These are phyloP conservation scores for Trypanosoma brucei DNA, from an alignment of 208 protist species.

Conservation along the genomic window DNA sequence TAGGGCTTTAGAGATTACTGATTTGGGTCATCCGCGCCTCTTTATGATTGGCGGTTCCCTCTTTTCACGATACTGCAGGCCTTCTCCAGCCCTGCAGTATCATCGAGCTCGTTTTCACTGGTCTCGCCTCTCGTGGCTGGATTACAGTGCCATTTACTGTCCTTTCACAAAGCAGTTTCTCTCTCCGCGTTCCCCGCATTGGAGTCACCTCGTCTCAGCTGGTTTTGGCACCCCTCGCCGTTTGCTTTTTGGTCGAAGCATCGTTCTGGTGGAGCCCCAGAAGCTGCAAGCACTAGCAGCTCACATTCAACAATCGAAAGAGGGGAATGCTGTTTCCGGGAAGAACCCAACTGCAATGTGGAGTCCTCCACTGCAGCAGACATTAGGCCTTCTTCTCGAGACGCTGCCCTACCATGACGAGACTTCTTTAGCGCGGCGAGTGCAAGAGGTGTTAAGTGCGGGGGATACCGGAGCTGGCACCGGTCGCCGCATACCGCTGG, in stretches of 20 bases:
- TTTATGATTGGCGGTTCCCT: slow-evolving; percentile 51
- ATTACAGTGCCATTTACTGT: slow-evolving; percentile 40
- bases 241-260: slow-evolving; percentile 23
- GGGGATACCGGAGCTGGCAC: not conserved
- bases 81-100: not conserved
- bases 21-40: not conserved
- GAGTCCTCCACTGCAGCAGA: slow-evolving; percentile 28
- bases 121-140: slow-evolving; percentile 1
- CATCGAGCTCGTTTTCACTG: slow-evolving; percentile 1
- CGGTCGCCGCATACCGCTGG: slow-evolving; percentile 14
- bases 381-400: slow-evolving; percentile 34
- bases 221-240: slow-evolving; percentile 35
- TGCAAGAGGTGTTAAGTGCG: slow-evolving; percentile 12
- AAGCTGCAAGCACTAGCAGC: slow-evolving; percentile 24
- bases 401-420: not conserved
- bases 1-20: not conserved
- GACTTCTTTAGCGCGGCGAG: slow-evolving; percentile 1
- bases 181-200: slow-evolving; percentile 44
- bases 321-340: not conserved
- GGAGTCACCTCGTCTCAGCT: slow-evolving; percentile 30
- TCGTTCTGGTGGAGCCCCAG: slow-evolving; percentile 22
- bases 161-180: slow-evolving; percentile 57
- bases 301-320: slow-evolving; percentile 17
- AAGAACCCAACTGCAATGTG: slow-evolving; percentile 15
- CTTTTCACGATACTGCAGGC: slow-evolving; percentile 22